phyloP scores from a whole-genome alignment of 345 rosid genomes.

The Tarenaya hassleriana region DNA sequence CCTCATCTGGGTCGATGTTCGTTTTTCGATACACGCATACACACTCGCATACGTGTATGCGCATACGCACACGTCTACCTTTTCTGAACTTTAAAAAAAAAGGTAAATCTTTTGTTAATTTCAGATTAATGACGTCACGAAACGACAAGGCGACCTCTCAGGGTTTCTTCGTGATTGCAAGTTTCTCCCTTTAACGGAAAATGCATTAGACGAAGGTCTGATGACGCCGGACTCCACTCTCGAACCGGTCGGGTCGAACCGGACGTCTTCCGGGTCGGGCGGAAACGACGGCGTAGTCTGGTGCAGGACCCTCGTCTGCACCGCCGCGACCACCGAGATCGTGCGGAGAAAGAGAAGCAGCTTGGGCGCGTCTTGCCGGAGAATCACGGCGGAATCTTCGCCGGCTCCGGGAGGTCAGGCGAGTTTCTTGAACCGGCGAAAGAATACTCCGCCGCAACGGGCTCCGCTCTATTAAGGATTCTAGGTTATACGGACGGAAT shows the following conservation, averaged over 20 bases:
- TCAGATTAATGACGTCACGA: conserved; percentile 53
- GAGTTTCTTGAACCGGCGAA: conserved; percentile 53
- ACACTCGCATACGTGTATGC: conserved; percentile 19
- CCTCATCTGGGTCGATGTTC: conserved; percentile 13
- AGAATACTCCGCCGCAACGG: conserved; percentile 72
- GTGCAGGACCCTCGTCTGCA: conserved; percentile 48
- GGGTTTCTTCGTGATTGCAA: conserved; percentile 59
- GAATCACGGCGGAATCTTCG: conserved; percentile 28
- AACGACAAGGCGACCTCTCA: conserved; percentile 53
- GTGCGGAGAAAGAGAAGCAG: conserved; percentile 84
- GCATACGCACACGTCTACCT: neutral
- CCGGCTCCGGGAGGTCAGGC: conserved; percentile 44
- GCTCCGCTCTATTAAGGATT: conserved; percentile 71
- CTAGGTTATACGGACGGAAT: too few species aligned
- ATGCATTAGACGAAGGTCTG: conserved; percentile 40
- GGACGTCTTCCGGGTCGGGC: conserved; percentile 54
- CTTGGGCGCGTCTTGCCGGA: conserved; percentile 39
- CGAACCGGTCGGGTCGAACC: conserved; percentile 47
- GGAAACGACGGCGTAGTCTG: conserved; percentile 32
- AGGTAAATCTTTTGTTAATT: neutral
- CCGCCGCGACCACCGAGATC: conserved; percentile 65
- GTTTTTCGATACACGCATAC: neutral
- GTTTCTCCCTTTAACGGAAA: conserved; percentile 49
- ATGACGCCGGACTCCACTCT: conserved; percentile 58
- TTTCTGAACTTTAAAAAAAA: conserved; percentile 1